phyloP scores from a whole-genome alignment of 305 asterid genomes.

The Fraxinus sp. region DNA sequence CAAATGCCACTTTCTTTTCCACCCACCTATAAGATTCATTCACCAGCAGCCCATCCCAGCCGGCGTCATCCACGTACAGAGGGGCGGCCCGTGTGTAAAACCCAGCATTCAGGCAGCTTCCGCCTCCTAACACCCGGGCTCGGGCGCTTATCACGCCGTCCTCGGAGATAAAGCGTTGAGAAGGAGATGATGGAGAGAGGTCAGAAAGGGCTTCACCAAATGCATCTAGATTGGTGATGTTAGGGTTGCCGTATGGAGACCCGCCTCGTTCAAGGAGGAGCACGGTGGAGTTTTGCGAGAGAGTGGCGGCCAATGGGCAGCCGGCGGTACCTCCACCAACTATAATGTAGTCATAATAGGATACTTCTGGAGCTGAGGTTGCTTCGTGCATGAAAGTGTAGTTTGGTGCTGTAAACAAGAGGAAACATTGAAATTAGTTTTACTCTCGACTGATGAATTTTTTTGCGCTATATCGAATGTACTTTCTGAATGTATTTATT shows the following conservation, averaged over 20 bases:
- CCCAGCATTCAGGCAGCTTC: slow-evolving; percentile 81
- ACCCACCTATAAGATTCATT: slow-evolving; percentile 76
- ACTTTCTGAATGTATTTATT: background rate
- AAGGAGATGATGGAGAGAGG: slow-evolving; percentile 64
- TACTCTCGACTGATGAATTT: background rate
- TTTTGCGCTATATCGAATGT: background rate
- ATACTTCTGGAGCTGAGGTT: slow-evolving; percentile 58
- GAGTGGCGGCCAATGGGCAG: slow-evolving; percentile 94
- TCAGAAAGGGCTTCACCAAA: slow-evolving; percentile 70
- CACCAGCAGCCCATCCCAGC: slow-evolving; percentile 62
- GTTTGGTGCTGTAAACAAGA: slow-evolving; percentile 39
- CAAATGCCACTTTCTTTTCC: slow-evolving; percentile 74
- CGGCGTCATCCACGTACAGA: slow-evolving; percentile 39
- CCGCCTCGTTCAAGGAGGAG: slow-evolving; percentile 91
- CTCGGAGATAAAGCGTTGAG: slow-evolving; percentile 85
- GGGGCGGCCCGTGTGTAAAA: slow-evolving; percentile 75
- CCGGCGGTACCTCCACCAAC: slow-evolving; percentile 96
- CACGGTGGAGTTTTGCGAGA: slow-evolving; percentile 59
- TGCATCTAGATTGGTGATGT: slow-evolving; percentile 54
- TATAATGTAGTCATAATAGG: slow-evolving; percentile 78
- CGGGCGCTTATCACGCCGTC: slow-evolving; percentile 89
- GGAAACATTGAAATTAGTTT: background rate
- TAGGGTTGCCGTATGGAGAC: slow-evolving; percentile 70
- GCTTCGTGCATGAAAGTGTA: slow-evolving; percentile 64
- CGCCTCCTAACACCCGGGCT: slow-evolving; percentile 86